Conservation (phyloP, 805 yeast genomes). For the Cyberlindnera bimundalis region DNA sequence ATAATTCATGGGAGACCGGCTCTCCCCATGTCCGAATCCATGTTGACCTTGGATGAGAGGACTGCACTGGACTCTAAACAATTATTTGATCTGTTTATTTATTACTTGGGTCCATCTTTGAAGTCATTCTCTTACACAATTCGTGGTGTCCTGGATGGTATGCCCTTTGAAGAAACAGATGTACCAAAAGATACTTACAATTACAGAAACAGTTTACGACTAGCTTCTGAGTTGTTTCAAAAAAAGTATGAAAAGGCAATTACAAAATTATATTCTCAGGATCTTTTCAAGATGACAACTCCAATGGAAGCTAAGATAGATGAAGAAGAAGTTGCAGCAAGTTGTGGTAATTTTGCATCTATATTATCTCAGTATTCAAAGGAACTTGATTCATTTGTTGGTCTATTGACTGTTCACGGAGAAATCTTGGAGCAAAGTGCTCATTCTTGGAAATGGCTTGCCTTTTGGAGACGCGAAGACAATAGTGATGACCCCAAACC, state of each 20-base stretch:
- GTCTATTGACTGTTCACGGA: slow-evolving; percentile 39
- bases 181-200: slow-evolving; percentile 40
- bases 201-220: slow-evolving; percentile 42
- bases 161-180: slow-evolving; percentile 47
- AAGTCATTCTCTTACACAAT: slow-evolving; percentile 63
- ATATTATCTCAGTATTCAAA: slow-evolving; percentile 59
- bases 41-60: slow-evolving; percentile 14
- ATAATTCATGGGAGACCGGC: background rate
- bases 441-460: slow-evolving; percentile 46
- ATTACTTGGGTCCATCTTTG: slow-evolving; percentile 69
- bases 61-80: slow-evolving; percentile 31
- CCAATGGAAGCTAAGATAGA: slow-evolving; percentile 44
- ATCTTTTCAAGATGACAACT: slow-evolving; percentile 13
- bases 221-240: slow-evolving; percentile 55
- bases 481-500: background rate
- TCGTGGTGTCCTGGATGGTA: slow-evolving; percentile 53
- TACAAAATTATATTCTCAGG: slow-evolving; percentile 46
- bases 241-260: slow-evolving; percentile 56
- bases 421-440: slow-evolving; percentile 20
- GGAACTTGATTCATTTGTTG: slow-evolving; percentile 50
- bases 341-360: slow-evolving; percentile 76
- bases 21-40: slow-evolving; percentile 9
- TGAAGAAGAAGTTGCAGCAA: slow-evolving; percentile 79
- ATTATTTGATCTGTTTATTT: slow-evolving; percentile 63
- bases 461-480: slow-evolving; percentile 41